Conservation (phyloP, 164 flowering plant species). For the Tinospora cordifolia region DNA sequence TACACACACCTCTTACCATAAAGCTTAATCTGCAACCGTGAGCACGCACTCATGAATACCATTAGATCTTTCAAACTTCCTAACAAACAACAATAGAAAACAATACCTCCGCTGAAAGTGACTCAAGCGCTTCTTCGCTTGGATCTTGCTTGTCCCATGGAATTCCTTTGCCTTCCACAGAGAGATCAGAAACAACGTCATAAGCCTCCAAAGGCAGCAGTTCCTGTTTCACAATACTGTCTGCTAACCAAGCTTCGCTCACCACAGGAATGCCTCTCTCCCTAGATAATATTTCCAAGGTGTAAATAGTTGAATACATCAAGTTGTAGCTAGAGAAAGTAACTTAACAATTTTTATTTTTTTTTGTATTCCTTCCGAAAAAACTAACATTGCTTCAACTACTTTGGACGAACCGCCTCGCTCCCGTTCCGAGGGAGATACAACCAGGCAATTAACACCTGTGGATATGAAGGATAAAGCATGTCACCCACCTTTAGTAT, state of each 20-base stretch:
- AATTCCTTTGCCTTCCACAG: conserved; percentile 54
- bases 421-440: conserved; percentile 56
- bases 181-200: conserved; percentile 48
- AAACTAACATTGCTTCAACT: conserved; percentile 64
- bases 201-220: conserved; percentile 61
- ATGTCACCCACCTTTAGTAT: not conserved
- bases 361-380: too few species aligned
- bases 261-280: conserved; percentile 58
- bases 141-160: conserved; percentile 63
- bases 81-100: not conserved
- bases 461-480: not conserved
- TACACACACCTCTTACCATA: conserved; percentile 69
- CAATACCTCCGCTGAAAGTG: conserved; percentile 52
- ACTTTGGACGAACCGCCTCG: conserved; percentile 67
- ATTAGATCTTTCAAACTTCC: not conserved
- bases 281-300: conserved; percentile 24
- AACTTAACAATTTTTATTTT: not conserved
- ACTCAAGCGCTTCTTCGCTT: conserved; percentile 52
- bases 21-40: conserved; percentile 51
- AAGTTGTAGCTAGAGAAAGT: not conserved
- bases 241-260: conserved; percentile 67
- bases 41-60: not conserved
- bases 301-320: not conserved
- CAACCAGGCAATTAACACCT: conserved; percentile 65
- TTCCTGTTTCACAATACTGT: conserved; percentile 57